phyloP scores from a whole-genome alignment of 139 green algal species.

The Chlamydomonas sp. region DNA sequence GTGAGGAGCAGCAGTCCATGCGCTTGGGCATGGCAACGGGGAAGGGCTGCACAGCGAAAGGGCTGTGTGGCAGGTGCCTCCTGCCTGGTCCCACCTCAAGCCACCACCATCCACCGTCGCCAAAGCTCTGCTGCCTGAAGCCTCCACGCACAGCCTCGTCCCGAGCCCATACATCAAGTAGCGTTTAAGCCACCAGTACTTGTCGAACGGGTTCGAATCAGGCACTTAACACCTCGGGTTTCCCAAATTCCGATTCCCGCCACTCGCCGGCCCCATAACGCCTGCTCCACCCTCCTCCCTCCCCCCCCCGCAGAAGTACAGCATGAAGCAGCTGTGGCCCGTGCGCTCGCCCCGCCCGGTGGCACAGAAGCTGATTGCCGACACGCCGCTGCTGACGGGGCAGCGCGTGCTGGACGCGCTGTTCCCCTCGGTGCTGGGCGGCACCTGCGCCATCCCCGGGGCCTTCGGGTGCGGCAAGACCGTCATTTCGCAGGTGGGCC shows the following conservation, averaged over 20 bases:
- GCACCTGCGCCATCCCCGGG: conserved; percentile 98
- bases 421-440: conserved; percentile 97
- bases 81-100: no score
- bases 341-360: conserved; percentile 93
- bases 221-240: no score
- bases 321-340: conserved; percentile 97
- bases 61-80: neutral
- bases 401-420: conserved; percentile 98
- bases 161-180: no score
- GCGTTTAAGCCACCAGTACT: no score
- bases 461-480: conserved; percentile 99
- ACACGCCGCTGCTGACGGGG: conserved; percentile 97
- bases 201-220: no score
- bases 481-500: conserved; percentile 90
- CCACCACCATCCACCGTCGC: no score
- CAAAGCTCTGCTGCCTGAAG: neutral
- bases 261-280: neutral
- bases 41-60: neutral
- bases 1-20: conserved; percentile 19
- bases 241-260: neutral
- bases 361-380: conserved; percentile 95
- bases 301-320: conserved; percentile 78
- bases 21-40: no score
- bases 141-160: no score
- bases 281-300: neutral